These are phyloP conservation scores for Physcia stellaris DNA, from an alignment of 495 filamentous ascomycete species.

Conservation along the genomic window DNA sequence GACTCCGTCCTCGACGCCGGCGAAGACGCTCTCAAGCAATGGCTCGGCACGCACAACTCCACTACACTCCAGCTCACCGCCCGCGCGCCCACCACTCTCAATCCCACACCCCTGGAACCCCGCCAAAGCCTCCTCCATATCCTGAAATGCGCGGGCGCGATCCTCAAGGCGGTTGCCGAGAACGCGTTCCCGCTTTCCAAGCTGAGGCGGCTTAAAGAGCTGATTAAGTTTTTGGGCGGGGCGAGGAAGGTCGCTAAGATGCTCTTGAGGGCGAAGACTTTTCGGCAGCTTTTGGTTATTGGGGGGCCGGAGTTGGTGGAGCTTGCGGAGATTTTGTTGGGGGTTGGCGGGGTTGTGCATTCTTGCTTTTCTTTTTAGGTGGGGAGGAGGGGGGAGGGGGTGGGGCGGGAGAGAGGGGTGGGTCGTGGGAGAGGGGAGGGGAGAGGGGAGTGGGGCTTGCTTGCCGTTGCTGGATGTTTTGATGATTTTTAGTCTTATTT, in stretches of 20 bases:
- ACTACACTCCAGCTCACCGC: neutral
- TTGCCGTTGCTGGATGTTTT: neutral
- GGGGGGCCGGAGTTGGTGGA: conserved; percentile 1
- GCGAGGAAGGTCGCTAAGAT: conserved; percentile 2
- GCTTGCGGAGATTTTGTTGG: neutral
- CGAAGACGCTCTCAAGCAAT: neutral
- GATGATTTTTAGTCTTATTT: neutral
- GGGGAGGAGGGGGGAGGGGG: neutral
- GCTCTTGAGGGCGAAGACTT: conserved; percentile 4
- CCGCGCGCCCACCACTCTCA: neutral
- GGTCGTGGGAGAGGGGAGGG: too few relatives aligned
- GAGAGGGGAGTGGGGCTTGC: neutral
- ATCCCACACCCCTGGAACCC: too few relatives aligned
- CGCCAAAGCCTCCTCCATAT: neutral
- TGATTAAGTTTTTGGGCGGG: neutral
- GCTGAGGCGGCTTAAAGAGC: neutral
- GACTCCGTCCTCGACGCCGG: conserved; percentile 1
- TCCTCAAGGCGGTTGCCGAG: conserved; percentile 1
- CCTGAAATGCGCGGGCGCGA: conserved; percentile 2
- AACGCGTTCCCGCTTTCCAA: conserved; percentile 1
- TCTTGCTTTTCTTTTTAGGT: conserved; percentile 1
- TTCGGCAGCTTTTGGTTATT: conserved; percentile 1
- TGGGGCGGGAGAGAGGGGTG: too few relatives aligned
- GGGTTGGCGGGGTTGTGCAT: neutral
- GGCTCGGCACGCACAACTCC: neutral